Evolutionary conservation across 805 yeast species (phyloP), one percentile per base, ranked within the genome.

Genomic region (Candida multigemmis): DNA sequence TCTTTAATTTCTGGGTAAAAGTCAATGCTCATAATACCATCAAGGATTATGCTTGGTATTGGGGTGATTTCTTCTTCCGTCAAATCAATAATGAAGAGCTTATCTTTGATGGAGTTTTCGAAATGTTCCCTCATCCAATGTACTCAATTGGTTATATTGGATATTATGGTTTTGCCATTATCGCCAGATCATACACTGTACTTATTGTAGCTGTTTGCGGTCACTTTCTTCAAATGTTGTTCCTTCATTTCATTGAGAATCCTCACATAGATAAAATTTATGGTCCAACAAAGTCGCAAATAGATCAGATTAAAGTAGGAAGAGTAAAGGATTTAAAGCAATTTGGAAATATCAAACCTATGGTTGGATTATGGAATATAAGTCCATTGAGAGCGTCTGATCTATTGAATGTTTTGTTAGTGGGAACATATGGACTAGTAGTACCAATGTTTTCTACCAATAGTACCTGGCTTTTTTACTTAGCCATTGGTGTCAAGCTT

Each of bases 71-170:
- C 56, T 83, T 83, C 66, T 83, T 83, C 56, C 60, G 85, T 29
- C 81, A 80, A 46, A 56, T 60, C 37, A 61, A 60, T 38, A 72
- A 71, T 36, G 71, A 65, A 46, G 77, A 78, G 32, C 65, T 83
- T 41, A 77, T 82, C 16, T 83, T 83, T 53, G 94, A 84, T 48
- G 94, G 94, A 22, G 91, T 83, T 7, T 83, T 82, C 50, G 89
- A 83, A 50, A 68, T 83, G 66, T 83, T 86, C 10, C 94, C 94
- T 12, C 94, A 83, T 46, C 94, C 94, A 28, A 83, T 83, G 94
- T 83, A 83, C 50, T 80, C 93, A 1, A 78, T 84, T 31, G 94
- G 94, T 6, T 83, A 83, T 45, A 71, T 83, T 29, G 94, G 94
- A 1, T 83, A 80, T 54, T 83, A 83, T 44, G 94, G 94, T 0